These are phyloP conservation scores for Backusella parvicylindrica DNA, from an alignment of 192 early-diverging fungal genomes.

Conservation along the genomic window DNA sequence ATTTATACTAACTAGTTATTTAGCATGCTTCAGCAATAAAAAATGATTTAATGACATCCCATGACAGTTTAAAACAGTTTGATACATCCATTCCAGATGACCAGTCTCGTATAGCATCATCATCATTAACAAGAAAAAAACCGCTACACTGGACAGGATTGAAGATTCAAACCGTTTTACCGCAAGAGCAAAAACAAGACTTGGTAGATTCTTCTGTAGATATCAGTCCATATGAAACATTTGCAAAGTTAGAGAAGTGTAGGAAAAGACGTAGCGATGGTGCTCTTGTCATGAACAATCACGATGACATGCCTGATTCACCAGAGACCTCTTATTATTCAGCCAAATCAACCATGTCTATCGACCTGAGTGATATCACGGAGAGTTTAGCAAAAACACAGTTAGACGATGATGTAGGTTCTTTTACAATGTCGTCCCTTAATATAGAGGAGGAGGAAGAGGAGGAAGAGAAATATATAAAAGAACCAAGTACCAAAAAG, in stretches of 20 bases:
- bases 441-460: background rate
- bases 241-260: background rate
- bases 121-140: background rate
- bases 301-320: background rate
- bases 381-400: background rate
- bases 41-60: background rate
- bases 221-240: background rate
- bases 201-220: background rate
- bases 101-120: background rate
- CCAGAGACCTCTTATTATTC: constrained; percentile 10
- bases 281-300: background rate
- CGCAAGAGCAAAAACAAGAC: background rate
- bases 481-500: background rate
- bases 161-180: background rate
- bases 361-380: background rate
- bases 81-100: background rate
- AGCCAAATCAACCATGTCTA: background rate
- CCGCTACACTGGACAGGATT: background rate
- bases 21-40: background rate
- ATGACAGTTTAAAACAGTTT: background rate
- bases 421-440: background rate
- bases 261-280: background rate
- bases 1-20: background rate
- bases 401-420: background rate
- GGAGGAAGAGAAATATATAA: background rate